These are phyloP conservation scores for Penicillium griseofulvum DNA, from an alignment of 2,329 filamentous ascomycete genomes.

Conservation along the genomic window DNA sequence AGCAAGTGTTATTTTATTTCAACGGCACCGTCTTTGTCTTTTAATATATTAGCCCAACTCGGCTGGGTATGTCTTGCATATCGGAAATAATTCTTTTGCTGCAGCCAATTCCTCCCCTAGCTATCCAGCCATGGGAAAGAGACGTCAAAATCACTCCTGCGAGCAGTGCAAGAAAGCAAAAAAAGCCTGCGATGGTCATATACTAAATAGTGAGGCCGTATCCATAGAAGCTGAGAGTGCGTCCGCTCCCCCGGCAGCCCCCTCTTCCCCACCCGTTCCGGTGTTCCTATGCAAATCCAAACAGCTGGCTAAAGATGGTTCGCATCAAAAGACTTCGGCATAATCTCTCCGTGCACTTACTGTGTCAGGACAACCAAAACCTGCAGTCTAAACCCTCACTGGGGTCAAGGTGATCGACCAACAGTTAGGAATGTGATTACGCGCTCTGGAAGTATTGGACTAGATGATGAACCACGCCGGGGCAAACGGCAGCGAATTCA, in stretches of 20 bases:
- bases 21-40: too few species aligned
- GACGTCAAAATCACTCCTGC: not conserved
- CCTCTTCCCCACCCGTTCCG: not conserved
- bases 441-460: not conserved
- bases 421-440: not conserved
- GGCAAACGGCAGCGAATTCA: not conserved
- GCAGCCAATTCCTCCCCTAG: too few species aligned
- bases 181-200: not conserved
- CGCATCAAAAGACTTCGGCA: not conserved
- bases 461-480: not conserved
- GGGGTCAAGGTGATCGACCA: not conserved
- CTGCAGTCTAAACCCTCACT: not conserved
- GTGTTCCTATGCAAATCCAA: not conserved
- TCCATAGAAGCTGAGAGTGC: not conserved
- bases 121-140: not conserved
- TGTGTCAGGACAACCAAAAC: not conserved
- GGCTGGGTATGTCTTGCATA: too few species aligned
- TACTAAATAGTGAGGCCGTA: not conserved
- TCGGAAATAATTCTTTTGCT: too few species aligned
- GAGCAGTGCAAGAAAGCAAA: not conserved
- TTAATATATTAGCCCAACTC: too few species aligned
- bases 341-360: not conserved
- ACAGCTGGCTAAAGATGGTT: not conserved
- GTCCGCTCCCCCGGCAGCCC: not conserved
- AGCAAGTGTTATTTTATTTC: too few species aligned